These are phyloP conservation scores for Penicillium soppii DNA, from an alignment of 495 filamentous ascomycete species.

Conservation along the genomic window DNA sequence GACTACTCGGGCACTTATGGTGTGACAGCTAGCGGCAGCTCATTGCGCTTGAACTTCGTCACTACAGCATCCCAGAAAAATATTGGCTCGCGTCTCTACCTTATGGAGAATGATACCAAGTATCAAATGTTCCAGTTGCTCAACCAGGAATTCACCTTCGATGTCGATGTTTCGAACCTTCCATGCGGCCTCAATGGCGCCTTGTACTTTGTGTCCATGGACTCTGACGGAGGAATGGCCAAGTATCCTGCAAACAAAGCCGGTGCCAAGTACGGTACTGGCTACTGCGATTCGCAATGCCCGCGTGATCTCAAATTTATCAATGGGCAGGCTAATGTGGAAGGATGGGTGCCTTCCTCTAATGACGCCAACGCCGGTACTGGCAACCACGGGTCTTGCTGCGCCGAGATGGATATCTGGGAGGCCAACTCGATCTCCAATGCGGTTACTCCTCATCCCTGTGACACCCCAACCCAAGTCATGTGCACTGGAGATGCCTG, in stretches of 20 bases:
- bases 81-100: slow-evolving; percentile 61
- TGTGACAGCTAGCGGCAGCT: slow-evolving; percentile 51
- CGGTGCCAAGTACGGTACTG: slow-evolving; percentile 66
- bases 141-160: slow-evolving; percentile 66
- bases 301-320: slow-evolving; percentile 63
- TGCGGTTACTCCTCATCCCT: slow-evolving; percentile 61
- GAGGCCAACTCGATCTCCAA: slow-evolving; percentile 61
- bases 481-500: slow-evolving; percentile 58
- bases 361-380: slow-evolving; percentile 58
- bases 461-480: slow-evolving; percentile 50
- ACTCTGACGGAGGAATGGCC: slow-evolving; percentile 53
- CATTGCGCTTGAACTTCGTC: slow-evolving; percentile 57
- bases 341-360: slow-evolving; percentile 54
- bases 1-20: slow-evolving; percentile 58
- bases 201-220: slow-evolving; percentile 67
- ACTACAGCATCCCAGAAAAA: slow-evolving; percentile 37
- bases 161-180: slow-evolving; percentile 63
- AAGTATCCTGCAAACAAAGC: slow-evolving; percentile 56
- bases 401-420: slow-evolving; percentile 71
- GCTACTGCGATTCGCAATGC: slow-evolving; percentile 74
- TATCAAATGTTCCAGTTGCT: slow-evolving; percentile 62
- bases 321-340: slow-evolving; percentile 59
- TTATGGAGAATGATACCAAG: slow-evolving; percentile 51
- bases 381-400: slow-evolving; percentile 61
- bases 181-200: slow-evolving; percentile 74